Base-by-base conservation (phyloP, 345 rosid species). In the Pugionium cornutum region DNA sequence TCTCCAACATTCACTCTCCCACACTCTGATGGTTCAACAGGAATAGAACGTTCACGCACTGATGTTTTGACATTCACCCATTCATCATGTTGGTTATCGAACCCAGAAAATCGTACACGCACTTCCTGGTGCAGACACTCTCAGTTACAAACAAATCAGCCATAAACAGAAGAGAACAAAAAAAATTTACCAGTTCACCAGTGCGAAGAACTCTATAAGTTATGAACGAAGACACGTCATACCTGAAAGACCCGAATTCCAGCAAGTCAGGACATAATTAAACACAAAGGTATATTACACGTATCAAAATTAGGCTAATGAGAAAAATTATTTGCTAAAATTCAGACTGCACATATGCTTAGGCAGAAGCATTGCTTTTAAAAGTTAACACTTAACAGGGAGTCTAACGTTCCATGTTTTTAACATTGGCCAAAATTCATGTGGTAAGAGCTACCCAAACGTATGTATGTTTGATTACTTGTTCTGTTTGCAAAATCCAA, bases 1-100 rank as follows among this genome's bases (percentile, higher is more conserved):
- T 92, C 95, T 50, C 92, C 88, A 65, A 78, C 70, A 9, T 81
- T 69, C 63, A 89, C 78, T 63, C 26, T 78, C 53, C 69, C 80
- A 67, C 98, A 92, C 75, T 92, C 96, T 3, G 89, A 79, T 66
- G 95, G 76, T 75, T 85, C 96, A 46, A 89, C 72, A 73, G 96
- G 96, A 74, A 89, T 74, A 51, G 96, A 92, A 51, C 92, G 83
- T 67, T 86, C 84, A 9, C 98, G 86, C 45, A 92, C 79, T 42
- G 65, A 82, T 3, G 33, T 59, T 66, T 52, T 80, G 45, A 92
- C 86, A 30, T 78, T 84, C 59, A 92, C 89, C 98, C 98, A 92
- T 75, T 92, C 98, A 64, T 92, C 98, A 18, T 92, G 82, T 41
- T 67, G 45, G 40, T 85, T 81, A 37, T 69, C 67, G 25, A 77